Conservation (phyloP, 768 basidiomycete species). For the Stropharia rugosoannulata region DNA sequence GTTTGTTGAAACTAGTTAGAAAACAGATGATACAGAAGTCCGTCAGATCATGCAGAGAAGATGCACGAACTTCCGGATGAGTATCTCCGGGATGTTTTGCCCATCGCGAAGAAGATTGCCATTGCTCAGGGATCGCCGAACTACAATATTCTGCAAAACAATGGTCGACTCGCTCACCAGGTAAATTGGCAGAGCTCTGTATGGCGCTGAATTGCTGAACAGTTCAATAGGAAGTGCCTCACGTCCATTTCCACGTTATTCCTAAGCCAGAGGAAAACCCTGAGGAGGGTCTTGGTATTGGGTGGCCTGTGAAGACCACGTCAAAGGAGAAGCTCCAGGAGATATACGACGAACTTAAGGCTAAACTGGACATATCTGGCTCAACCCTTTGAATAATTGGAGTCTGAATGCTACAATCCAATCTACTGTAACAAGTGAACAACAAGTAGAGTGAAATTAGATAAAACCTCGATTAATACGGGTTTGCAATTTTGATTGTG, state of each 20-base stretch:
- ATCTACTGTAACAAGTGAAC: no score
- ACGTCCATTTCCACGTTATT: constrained; percentile 94
- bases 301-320: constrained; percentile 68
- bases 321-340: constrained; percentile 66
- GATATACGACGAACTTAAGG: constrained; percentile 56
- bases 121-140: constrained; percentile 69
- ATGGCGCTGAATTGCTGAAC: background rate
- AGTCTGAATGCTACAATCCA: background rate
- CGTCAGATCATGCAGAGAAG: constrained; percentile 79
- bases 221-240: constrained; percentile 60
- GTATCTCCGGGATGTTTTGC: constrained; percentile 72
- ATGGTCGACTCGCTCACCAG: constrained; percentile 59
- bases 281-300: constrained; percentile 74
- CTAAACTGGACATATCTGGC: constrained; percentile 11
- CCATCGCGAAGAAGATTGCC: constrained; percentile 86
- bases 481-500: no score
- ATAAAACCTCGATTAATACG: no score
- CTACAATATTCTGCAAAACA: constrained; percentile 84
- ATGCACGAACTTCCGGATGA: constrained; percentile 88
- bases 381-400: background rate
- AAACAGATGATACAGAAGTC: background rate
- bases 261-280: constrained; percentile 67
- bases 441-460: no score
- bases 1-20: background rate
- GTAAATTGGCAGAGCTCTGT: constrained; percentile 23